Evolutionary conservation across 2,329 filamentous ascomycete species (phyloP).

Genomic region (Leptographium procerum): DNA sequence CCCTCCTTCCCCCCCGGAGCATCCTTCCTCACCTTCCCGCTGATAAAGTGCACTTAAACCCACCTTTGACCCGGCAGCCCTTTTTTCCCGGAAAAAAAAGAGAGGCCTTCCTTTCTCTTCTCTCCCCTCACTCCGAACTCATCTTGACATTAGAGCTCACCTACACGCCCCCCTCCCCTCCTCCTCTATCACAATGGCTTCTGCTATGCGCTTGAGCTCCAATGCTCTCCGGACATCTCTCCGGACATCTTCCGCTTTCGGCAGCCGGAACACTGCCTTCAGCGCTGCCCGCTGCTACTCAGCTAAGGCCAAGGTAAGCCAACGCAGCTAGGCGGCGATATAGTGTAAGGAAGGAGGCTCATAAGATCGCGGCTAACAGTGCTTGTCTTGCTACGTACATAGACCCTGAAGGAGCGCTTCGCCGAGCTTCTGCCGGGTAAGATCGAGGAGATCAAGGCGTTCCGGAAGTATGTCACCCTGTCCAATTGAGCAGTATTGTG

Average conservation of each 20-base stretch:
- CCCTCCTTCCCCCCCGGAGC: not conserved
- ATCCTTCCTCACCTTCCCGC: not conserved
- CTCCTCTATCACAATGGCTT: constrained; percentile 53
- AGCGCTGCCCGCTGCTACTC: constrained; percentile 85
- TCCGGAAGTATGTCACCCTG: constrained; percentile 72
- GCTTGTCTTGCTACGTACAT: not conserved
- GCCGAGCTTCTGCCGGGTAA: constrained; percentile 90
- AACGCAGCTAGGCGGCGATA: not conserved
- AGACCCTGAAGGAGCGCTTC: constrained; percentile 98
- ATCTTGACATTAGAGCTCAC: constrained; percentile 18
- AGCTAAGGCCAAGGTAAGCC: constrained; percentile 70
- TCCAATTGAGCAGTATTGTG: too few relatives aligned
- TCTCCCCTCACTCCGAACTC: constrained; percentile 11
- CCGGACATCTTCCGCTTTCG: constrained; percentile 49
- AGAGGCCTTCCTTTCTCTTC: constrained; percentile 18
- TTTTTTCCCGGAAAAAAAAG: constrained; percentile 1
- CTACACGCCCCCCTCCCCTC: constrained; percentile 6
- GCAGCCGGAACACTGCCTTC: constrained; percentile 60
- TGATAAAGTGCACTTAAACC: not conserved
- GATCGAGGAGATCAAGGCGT: constrained; percentile 98
- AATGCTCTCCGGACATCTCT: constrained; percentile 71
- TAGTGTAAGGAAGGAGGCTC: not conserved
- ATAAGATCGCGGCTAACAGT: constrained; percentile 1
- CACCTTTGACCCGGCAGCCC: not conserved
- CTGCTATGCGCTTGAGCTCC: constrained; percentile 69